Evolutionary conservation across 2,329 filamentous ascomycete species (phyloP).

Genomic region (Fusarium torulosum): DNA sequence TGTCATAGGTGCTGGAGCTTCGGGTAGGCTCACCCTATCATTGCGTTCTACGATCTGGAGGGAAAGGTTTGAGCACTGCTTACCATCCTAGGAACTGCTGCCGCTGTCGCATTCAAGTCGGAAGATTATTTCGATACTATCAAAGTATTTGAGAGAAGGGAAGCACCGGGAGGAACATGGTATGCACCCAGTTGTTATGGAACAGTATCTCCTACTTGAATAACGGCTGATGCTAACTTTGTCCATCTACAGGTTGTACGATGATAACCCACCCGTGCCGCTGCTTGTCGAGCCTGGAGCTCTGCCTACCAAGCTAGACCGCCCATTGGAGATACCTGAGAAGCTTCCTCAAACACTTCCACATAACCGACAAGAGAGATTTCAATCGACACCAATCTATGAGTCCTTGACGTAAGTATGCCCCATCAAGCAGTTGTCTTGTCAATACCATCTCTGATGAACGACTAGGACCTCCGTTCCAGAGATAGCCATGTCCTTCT

Average conservation of each 20-base stretch:
- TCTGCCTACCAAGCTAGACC: background rate
- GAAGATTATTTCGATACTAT: background rate
- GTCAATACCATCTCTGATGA: background rate
- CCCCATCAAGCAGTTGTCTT: accelerated
- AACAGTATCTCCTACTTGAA: background rate
- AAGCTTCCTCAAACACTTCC: background rate
- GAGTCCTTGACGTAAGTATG: background rate
- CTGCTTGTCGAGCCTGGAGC: background rate
- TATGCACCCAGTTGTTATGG: background rate
- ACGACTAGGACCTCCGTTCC: background rate
- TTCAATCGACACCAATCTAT: background rate
- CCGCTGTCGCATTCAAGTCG: background rate
- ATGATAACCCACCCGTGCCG: background rate
- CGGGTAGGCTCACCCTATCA: too few species aligned
- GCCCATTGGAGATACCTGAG: background rate
- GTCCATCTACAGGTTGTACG: background rate
- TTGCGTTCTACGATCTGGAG: too few species aligned
- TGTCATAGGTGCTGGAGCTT: too few species aligned
- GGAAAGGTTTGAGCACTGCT: too few species aligned
- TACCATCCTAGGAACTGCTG: background rate
- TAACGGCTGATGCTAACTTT: too few species aligned
- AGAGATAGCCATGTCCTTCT: slow-evolving; percentile 4
- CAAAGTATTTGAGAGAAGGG: background rate
- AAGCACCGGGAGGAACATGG: background rate
- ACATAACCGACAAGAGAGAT: background rate